Evolutionary conservation across 202 grass and related monocot species (phyloP).

Genomic region (Setaria italica): DNA sequence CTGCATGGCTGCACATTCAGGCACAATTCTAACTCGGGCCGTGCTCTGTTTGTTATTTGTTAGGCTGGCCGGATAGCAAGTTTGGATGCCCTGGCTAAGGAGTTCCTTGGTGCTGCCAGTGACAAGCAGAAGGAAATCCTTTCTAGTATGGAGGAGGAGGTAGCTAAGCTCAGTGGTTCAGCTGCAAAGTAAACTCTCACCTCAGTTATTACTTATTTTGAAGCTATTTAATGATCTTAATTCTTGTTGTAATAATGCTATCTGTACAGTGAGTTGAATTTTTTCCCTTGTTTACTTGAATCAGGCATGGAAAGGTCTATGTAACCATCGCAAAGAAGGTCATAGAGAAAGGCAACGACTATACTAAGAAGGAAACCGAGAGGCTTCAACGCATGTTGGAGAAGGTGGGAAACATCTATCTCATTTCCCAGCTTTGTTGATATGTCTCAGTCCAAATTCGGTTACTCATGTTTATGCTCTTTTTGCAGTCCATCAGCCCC

Average conservation of each 20-base stretch:
- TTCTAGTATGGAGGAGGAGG: constrained; percentile 71
- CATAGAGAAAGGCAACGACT: constrained; percentile 63
- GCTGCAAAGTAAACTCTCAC: constrained; percentile 61
- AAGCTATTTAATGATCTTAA: background rate
- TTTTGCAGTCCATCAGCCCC: constrained; percentile 73
- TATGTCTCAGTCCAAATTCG: background rate
- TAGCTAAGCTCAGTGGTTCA: constrained; percentile 69
- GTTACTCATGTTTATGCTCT: background rate
- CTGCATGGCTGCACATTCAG: background rate
- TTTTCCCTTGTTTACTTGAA: background rate
- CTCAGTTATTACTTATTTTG: constrained; percentile 1
- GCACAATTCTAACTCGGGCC: constrained; percentile 1
- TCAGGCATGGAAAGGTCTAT: constrained; percentile 79
- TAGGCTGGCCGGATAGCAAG: constrained; percentile 69
- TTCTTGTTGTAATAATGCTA: background rate
- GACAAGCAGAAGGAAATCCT: constrained; percentile 71
- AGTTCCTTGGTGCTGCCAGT: constrained; percentile 64
- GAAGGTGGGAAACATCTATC: constrained; percentile 52
- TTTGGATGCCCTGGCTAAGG: constrained; percentile 76
- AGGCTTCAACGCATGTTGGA: constrained; percentile 82
- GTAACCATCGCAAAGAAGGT: constrained; percentile 63
- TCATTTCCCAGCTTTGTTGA: background rate
- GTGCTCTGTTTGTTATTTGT: background rate
- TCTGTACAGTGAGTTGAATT: background rate
- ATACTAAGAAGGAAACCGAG: constrained; percentile 78